A percentile compares a stretch with the other conserved stretches of the same genome.
phyloP scores from a whole-genome alignment of 495 filamentous ascomycete genomes.

The Rusavskia elegans region DNA sequence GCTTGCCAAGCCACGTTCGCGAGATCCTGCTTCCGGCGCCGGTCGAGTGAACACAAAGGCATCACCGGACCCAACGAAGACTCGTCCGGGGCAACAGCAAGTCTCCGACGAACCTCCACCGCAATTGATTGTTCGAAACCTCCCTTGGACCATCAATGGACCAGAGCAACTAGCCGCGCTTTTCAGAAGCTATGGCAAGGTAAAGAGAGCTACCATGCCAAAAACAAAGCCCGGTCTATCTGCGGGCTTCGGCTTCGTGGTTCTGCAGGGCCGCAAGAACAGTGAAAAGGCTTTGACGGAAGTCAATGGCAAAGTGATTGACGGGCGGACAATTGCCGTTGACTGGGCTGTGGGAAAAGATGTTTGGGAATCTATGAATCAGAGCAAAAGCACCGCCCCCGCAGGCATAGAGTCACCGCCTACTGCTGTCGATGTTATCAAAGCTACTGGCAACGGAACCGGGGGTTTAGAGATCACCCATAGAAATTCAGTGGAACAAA shows the following conservation, averaged over 20 bases:
- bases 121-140: conserved; percentile 84
- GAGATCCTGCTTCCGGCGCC: conserved; percentile 29
- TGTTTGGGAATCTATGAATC: conserved; percentile 53
- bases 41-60: conserved; percentile 17
- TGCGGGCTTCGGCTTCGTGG: conserved; percentile 84
- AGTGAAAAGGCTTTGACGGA: conserved; percentile 74
- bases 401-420: too few species aligned
- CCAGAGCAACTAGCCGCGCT: conserved; percentile 59
- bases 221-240: conserved; percentile 51
- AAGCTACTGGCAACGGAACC: too few species aligned
- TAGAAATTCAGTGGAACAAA: too few species aligned
- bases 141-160: conserved; percentile 90
- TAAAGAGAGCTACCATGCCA: conserved; percentile 67
- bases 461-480: too few species aligned
- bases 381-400: conserved; percentile 8
- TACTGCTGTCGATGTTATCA: too few species aligned
- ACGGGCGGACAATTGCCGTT: conserved; percentile 74
- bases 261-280: conserved; percentile 75
- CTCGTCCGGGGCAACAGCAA: conserved; percentile 37
- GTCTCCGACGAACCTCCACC: conserved; percentile 43
- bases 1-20: conserved; percentile 69
- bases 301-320: conserved; percentile 79
- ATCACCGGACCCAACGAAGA: conserved; percentile 30
- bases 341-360: conserved; percentile 94
- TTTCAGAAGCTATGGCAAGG: conserved; percentile 78